phyloP scores from a whole-genome alignment of 805 yeast species.

The Sugiyamaella smithiae region DNA sequence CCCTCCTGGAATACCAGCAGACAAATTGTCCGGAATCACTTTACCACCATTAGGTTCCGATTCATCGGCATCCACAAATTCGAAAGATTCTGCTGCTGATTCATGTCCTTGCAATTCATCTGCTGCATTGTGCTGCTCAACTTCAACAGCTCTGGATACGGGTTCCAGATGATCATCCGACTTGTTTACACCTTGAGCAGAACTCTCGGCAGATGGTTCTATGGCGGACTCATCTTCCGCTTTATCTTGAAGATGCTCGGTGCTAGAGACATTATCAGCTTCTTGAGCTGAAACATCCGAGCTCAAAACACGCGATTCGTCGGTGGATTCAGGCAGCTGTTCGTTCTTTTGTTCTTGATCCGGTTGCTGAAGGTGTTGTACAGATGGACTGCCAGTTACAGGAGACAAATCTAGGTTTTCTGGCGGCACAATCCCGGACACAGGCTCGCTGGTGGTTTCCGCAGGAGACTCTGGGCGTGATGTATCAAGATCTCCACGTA shows the following conservation, averaged over 20 bases:
- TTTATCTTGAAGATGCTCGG: neutral
- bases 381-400: neutral
- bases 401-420: constrained; percentile 14
- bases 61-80: constrained; percentile 36
- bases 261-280: neutral
- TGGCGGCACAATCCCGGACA: constrained; percentile 32
- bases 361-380: neutral
- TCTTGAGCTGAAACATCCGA: neutral
- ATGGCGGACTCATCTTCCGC: neutral
- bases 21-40: neutral
- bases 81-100: constrained; percentile 29
- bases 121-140: neutral
- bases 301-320: neutral
- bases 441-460: constrained; percentile 34
- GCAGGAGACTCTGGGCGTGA: constrained; percentile 43
- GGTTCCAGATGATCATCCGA: neutral
- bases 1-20: constrained; percentile 17
- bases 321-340: neutral
- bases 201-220: neutral
- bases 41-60: constrained; percentile 13
- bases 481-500: constrained; percentile 66
- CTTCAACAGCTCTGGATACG: neutral
- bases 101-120: neutral
- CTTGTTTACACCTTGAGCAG: neutral
- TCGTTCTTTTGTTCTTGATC: neutral